These are phyloP conservation scores for Narthecium ossifragum DNA, from an alignment of 106 monocot genomes.

Conservation along the genomic window DNA sequence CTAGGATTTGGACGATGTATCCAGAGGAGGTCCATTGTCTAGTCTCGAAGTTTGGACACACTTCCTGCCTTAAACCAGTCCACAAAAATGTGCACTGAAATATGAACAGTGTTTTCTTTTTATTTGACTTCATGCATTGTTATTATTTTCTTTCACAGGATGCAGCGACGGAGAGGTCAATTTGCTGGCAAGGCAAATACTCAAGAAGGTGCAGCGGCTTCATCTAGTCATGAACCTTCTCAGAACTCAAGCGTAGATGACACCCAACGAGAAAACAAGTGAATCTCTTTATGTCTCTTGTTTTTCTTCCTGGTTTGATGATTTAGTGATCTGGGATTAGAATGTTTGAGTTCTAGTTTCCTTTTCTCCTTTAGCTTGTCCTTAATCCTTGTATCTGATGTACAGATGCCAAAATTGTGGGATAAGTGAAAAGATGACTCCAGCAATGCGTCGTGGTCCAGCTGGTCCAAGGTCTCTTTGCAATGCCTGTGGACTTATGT, in stretches of 20 bases:
- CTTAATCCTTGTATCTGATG: conserved; percentile 3
- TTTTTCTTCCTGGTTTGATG: neutral
- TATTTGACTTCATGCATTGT: too few relatives aligned
- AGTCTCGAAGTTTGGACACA: too few relatives aligned
- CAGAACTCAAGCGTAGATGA: conserved; percentile 37
- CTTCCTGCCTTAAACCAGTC: too few relatives aligned
- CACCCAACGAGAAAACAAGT: conserved; percentile 45
- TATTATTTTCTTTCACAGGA: conserved; percentile 28
- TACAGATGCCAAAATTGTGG: conserved; percentile 85
- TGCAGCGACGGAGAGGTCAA: conserved; percentile 78
- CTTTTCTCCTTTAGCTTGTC: neutral
- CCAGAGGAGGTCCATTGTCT: too few relatives aligned
- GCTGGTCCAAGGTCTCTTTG: conserved; percentile 83
- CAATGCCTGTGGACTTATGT: conserved; percentile 91
- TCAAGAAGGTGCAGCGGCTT: conserved; percentile 32
- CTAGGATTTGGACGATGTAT: too few relatives aligned
- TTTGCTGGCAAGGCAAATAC: conserved; percentile 72
- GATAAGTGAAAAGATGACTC: conserved; percentile 64
- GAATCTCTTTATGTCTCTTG: conserved; percentile 7
- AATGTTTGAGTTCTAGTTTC: neutral
- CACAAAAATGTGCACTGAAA: too few relatives aligned
- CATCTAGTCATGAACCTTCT: conserved; percentile 42
- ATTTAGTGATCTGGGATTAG: neutral
- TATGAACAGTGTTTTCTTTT: too few relatives aligned
- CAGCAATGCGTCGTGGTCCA: conserved; percentile 91